Evolutionary conservation across 305 asterid species (phyloP).

Genomic region (Fraxinus sp.): DNA sequence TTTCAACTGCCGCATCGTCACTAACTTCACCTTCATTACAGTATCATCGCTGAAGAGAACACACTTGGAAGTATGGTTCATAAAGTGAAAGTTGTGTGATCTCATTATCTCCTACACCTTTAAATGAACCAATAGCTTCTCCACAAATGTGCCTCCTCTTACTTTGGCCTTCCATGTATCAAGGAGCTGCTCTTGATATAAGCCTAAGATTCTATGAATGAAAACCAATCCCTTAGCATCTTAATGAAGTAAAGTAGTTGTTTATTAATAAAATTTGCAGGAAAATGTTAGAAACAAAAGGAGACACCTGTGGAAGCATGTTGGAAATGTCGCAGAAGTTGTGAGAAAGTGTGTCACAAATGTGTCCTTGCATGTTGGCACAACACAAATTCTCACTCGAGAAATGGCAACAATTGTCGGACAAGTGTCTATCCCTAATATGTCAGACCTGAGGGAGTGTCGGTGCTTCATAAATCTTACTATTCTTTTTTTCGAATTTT

Average conservation of each 20-base stretch:
- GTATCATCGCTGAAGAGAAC: background rate
- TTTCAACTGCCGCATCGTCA: background rate
- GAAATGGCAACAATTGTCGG: background rate
- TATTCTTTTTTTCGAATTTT: background rate
- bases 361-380: background rate
- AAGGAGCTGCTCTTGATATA: background rate
- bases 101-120: background rate
- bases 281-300: background rate
- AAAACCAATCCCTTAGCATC: background rate
- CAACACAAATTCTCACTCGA: background rate
- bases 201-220: background rate
- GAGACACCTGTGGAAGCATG: background rate
- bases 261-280: background rate
- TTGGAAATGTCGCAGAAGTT: background rate
- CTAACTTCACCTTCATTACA: background rate
- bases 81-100: background rate
- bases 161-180: background rate
- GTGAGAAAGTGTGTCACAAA: background rate
- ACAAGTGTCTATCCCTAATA: background rate
- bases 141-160: background rate
- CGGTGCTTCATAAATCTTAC: background rate
- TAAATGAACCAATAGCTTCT: background rate
- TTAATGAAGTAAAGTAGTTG: background rate
- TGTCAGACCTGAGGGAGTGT: background rate
- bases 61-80: background rate